Base-by-base conservation (phyloP, 306 rosid species). In the Vicia faba region DNA sequence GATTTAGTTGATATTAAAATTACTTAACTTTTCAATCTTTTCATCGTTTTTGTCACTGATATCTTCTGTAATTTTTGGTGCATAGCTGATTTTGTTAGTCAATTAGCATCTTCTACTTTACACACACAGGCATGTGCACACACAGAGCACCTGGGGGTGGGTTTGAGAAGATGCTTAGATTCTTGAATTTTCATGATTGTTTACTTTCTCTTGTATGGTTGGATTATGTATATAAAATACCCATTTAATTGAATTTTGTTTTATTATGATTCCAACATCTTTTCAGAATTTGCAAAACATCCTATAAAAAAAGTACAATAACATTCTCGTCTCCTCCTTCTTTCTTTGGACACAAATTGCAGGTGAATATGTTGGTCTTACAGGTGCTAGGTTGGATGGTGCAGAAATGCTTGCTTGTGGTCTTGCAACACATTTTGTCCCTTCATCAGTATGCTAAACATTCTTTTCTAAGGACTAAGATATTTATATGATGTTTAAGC, bases 341-440 rank as follows among this genome's bases (percentile, higher is more conserved):
- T 70, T 69, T 60, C 41, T 69, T 23, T 61, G 49, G 49, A 18
- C 71, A 74, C 78, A 74, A 57, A 71, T 66, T 77, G 88, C 96
- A 93, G 98, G 98, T 56, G 98, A 93, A 78, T 89, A 89, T 80
- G 89, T 79, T 75, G 97, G 97, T 78, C 95, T 93, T 65, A 86
- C 91, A 1, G 95, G 97, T 68, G 74, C 96, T 45, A 84, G 97
- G 80, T 80, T 93, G 89, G 89, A 89, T 86, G 97, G 90, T 77
- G 95, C 97, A 62, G 97, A 93, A 86, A 86, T 93, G 98, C 87
- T 93, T 82, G 85, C 83, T 3, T 89, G 96, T 72, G 95, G 95
- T 71, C 98, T 93, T 84, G 97, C 97, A 49, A 89, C 98, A 56
- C 98, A 93, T 85, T 88, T 84, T 83, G 96, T 93, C 36, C 79